These are phyloP conservation scores for Plantago coronopus DNA, from an alignment of 305 asterid genomes.

Conservation along the genomic window DNA sequence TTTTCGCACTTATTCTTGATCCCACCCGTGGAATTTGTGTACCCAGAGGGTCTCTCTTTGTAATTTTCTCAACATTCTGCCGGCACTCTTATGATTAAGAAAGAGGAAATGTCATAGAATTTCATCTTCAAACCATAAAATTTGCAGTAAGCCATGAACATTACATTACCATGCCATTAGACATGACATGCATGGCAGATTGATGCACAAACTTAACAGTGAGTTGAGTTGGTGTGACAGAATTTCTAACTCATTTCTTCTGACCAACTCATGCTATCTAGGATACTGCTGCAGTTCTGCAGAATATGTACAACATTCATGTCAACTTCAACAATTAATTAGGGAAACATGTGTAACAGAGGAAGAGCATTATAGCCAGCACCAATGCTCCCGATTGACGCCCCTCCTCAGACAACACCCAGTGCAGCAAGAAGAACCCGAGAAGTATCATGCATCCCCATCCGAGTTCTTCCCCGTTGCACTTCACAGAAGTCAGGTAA, in stretches of 20 bases:
- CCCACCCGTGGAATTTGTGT: too few species aligned
- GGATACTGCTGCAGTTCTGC: conserved; percentile 9
- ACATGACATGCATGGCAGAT: not conserved
- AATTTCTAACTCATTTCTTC: not conserved
- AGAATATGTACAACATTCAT: conserved; percentile 7
- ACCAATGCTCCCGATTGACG: conserved; percentile 29
- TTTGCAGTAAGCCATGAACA: not conserved
- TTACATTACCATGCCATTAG: not conserved
- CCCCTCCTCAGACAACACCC: conserved; percentile 35
- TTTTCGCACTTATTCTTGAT: too few species aligned
- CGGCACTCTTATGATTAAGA: not conserved
- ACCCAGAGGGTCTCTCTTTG: too few species aligned
- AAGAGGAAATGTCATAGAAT: not conserved
- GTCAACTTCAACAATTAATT: conserved; percentile 5
- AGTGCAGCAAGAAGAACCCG: conserved; percentile 29
- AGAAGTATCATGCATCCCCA: conserved; percentile 34
- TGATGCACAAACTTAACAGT: not conserved
- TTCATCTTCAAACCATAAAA: not conserved
- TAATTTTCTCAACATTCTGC: too few species aligned
- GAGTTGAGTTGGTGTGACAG: conserved; percentile 1
- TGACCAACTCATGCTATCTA: not conserved
- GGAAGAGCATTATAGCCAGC: conserved; percentile 27
- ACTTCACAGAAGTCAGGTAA: conserved; percentile 26
- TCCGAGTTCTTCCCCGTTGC: conserved; percentile 40
- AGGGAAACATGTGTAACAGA: conserved; percentile 22